Conservation (phyloP, 2,329 filamentous ascomycete genomes). For the Cladosporium cucumerinum region DNA sequence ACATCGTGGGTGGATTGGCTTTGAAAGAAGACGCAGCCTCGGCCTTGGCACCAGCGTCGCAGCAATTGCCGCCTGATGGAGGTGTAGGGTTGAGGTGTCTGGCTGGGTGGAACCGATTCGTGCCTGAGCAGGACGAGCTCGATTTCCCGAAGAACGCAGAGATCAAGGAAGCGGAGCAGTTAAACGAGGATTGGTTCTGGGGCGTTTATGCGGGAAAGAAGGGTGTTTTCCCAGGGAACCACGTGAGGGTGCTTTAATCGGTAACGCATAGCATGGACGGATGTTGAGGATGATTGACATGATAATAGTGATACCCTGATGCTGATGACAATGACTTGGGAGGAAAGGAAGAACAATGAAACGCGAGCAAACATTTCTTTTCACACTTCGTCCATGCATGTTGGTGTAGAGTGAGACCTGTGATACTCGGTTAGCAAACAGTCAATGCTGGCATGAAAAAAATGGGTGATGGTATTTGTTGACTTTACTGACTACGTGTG, state of each 20-base stretch:
- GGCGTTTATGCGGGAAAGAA: slow-evolving; percentile 78
- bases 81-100: slow-evolving; percentile 62
- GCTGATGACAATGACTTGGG: background rate
- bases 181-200: slow-evolving; percentile 88
- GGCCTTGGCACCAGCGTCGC: background rate
- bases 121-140: slow-evolving; percentile 69
- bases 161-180: slow-evolving; percentile 76
- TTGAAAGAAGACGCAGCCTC: slow-evolving; percentile 50
- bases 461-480: background rate
- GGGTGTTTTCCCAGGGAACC: slow-evolving; percentile 77
- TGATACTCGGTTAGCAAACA: background rate
- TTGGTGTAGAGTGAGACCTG: background rate
- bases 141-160: slow-evolving; percentile 80
- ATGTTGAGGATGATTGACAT: background rate
- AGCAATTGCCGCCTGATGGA: slow-evolving; percentile 59
- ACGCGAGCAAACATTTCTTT: background rate
- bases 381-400: background rate
- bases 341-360: background rate
- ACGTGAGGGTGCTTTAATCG: slow-evolving; percentile 52
- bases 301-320: slow-evolving; percentile 1
- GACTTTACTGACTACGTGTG: background rate
- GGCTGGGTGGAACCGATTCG: slow-evolving; percentile 77
- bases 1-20: slow-evolving; percentile 73
- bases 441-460: background rate
- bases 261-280: background rate